A percentile compares a stretch with the other conserved stretches of the same genome.
Evolutionary conservation across 192 early-diverging fungal species (phyloP).

Genomic region (Allomyces javanicus): DNA sequence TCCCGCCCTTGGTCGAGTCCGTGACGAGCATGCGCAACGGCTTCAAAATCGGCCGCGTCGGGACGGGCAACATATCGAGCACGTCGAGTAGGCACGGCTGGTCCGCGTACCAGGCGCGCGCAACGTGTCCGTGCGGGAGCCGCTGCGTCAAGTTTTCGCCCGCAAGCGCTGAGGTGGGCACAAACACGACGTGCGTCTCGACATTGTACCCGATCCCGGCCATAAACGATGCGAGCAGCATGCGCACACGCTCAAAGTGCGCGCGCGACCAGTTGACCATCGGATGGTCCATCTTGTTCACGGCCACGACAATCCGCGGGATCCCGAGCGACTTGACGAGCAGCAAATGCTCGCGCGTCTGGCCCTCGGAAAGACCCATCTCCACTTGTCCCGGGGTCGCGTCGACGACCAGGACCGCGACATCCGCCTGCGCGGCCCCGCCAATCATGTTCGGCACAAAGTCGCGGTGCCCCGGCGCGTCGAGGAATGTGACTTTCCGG

Average conservation of each 20-base stretch:
- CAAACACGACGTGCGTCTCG: slow-evolving; percentile 43
- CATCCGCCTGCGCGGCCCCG: slow-evolving; percentile 81
- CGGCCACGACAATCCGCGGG: slow-evolving; percentile 69
- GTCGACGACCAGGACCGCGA: slow-evolving; percentile 82
- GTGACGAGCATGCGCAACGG: slow-evolving; percentile 69
- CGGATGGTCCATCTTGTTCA: slow-evolving; percentile 77
- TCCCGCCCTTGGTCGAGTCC: slow-evolving; percentile 80
- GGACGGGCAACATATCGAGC: slow-evolving; percentile 54
- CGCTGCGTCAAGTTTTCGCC: slow-evolving; percentile 61
- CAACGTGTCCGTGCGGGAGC: slow-evolving; percentile 9
- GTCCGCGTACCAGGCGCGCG: slow-evolving; percentile 44
- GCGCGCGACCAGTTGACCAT: slow-evolving; percentile 58
- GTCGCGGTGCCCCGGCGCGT: slow-evolving; percentile 93
- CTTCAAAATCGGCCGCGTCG: slow-evolving; percentile 50
- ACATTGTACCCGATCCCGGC: slow-evolving; percentile 60
- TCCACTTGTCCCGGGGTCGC: slow-evolving; percentile 79
- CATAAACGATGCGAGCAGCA: slow-evolving; percentile 49
- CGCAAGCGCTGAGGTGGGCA: slow-evolving; percentile 80
- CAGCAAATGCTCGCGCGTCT: slow-evolving; percentile 89
- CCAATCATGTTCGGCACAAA: slow-evolving; percentile 99
- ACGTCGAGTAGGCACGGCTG: slow-evolving; percentile 59
- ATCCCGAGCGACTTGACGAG: slow-evolving; percentile 84
- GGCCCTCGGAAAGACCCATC: slow-evolving; percentile 80
- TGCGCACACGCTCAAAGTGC: slow-evolving; percentile 56
- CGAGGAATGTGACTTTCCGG: slow-evolving; percentile 67